phyloP scores from a whole-genome alignment of 768 basidiomycete species.

The Rhizopogon sp. region DNA sequence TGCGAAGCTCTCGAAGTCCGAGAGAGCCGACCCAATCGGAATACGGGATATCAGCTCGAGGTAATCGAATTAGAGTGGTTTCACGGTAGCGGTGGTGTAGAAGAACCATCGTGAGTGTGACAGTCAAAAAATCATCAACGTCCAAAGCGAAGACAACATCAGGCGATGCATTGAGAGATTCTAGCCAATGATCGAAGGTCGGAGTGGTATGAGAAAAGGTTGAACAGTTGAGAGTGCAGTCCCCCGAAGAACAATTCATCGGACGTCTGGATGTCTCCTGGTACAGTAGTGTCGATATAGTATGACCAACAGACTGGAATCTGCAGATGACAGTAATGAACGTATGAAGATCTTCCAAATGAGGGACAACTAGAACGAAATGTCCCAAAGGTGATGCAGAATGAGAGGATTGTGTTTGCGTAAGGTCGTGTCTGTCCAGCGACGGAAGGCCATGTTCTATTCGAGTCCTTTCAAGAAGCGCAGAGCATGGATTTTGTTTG shows the following conservation, averaged over 20 bases:
- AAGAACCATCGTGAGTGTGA: slow-evolving; percentile 14
- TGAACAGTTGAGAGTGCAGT: slow-evolving; percentile 15
- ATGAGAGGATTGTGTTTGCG: not conserved
- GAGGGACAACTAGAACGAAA: slow-evolving; percentile 33
- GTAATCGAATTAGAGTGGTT: slow-evolving; percentile 38
- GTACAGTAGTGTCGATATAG: slow-evolving; percentile 28
- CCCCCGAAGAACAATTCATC: slow-evolving; percentile 8
- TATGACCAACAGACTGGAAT: slow-evolving; percentile 26
- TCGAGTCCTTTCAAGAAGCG: not conserved
- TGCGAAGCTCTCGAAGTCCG: slow-evolving; percentile 50
- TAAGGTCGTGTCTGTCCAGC: not conserved
- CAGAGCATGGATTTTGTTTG: not conserved
- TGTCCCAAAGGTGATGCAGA: slow-evolving; percentile 12
- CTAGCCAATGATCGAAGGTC: slow-evolving; percentile 27
- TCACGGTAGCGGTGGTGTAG: slow-evolving; percentile 18
- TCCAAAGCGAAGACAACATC: slow-evolving; percentile 32
- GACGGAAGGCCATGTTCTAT: not conserved
- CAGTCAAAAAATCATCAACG: slow-evolving; percentile 22
- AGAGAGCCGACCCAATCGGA: slow-evolving; percentile 62
- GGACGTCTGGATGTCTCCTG: slow-evolving; percentile 1
- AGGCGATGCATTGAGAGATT: slow-evolving; percentile 17
- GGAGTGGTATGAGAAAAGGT: slow-evolving; percentile 6
- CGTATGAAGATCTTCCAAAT: slow-evolving; percentile 25
- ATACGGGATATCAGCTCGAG: slow-evolving; percentile 43
- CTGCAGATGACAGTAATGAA: slow-evolving; percentile 33